A percentile compares a stretch with the other conserved stretches of the same genome.
Conservation (phyloP, 345 rosid species). For the Hirschfeldia incana region DNA sequence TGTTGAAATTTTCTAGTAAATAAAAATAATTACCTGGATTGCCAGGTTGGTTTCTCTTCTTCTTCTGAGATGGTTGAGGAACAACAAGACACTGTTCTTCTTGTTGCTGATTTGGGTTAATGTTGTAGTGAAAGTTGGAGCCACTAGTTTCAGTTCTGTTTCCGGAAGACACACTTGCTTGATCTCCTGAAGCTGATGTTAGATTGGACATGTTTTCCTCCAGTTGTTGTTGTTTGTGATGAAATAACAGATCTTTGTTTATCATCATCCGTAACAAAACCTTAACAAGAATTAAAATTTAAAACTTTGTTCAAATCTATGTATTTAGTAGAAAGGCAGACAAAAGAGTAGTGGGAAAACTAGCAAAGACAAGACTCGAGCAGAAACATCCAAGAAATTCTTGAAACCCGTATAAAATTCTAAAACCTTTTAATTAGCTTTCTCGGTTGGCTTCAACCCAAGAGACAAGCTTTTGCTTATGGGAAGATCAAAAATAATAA, state of each 20-base stretch:
- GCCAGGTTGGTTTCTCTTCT: slow-evolving; percentile 85
- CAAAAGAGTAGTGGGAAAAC: slow-evolving; percentile 25
- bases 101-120: slow-evolving; percentile 19
- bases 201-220: slow-evolving; percentile 70
- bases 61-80: slow-evolving; percentile 47
- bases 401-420: neutral
- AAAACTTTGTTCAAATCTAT: slow-evolving; percentile 23
- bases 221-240: slow-evolving; percentile 41
- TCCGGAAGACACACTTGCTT: slow-evolving; percentile 59
- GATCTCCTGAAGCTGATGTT: slow-evolving; percentile 71
- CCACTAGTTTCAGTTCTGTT: slow-evolving; percentile 46
- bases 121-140: slow-evolving; percentile 30
- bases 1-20: neutral
- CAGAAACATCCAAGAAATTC: slow-evolving; percentile 15
- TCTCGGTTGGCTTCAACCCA: slow-evolving; percentile 55
- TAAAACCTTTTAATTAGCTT: neutral
- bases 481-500: slow-evolving; percentile 13
- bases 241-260: slow-evolving; percentile 53
- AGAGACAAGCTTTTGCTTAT: slow-evolving; percentile 53
- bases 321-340: slow-evolving; percentile 1
- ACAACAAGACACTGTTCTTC: slow-evolving; percentile 42
- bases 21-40: slow-evolving; percentile 63
- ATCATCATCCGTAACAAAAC: slow-evolving; percentile 26
- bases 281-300: neutral
- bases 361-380: slow-evolving; percentile 5